Conservation (phyloP, 495 filamentous ascomycete species). For the Xylaria scruposa region DNA sequence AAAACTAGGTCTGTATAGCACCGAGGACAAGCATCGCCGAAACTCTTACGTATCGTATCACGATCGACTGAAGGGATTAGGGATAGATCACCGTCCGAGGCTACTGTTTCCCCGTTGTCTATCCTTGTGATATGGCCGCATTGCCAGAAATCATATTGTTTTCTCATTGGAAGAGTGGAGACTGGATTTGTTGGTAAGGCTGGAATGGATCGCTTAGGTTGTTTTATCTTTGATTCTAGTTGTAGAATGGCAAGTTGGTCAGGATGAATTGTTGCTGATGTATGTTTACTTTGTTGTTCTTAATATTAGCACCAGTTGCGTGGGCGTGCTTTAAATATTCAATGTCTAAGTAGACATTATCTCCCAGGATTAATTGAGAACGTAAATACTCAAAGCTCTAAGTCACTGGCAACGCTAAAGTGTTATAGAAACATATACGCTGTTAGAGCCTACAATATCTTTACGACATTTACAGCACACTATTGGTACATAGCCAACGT, state of each 20-base stretch:
- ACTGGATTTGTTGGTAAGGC: neutral
- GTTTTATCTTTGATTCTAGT: neutral
- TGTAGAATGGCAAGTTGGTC: neutral
- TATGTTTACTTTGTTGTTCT: too few relatives aligned
- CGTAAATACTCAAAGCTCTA: neutral
- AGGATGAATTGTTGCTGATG: too few relatives aligned
- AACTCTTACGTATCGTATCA: neutral
- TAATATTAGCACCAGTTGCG: neutral
- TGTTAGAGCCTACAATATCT: neutral
- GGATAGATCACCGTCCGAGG: neutral
- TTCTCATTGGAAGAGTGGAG: neutral
- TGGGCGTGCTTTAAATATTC: too few relatives aligned
- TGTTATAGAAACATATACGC: neutral
- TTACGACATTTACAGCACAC: neutral
- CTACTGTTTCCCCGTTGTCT: neutral
- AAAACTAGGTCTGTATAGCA: neutral
- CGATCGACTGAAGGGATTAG: too few relatives aligned
- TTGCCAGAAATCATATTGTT: neutral
- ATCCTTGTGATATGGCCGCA: conserved; percentile 8
- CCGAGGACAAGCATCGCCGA: neutral
- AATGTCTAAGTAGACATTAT: too few relatives aligned
- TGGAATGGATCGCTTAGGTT: neutral
- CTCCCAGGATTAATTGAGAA: neutral
- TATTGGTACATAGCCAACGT: neutral
- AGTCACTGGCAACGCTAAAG: neutral